A percentile compares a stretch with the other conserved stretches of the same genome.
These are phyloP conservation scores for Quercus robur DNA, from an alignment of 306 rosid species.

Conservation along the genomic window DNA sequence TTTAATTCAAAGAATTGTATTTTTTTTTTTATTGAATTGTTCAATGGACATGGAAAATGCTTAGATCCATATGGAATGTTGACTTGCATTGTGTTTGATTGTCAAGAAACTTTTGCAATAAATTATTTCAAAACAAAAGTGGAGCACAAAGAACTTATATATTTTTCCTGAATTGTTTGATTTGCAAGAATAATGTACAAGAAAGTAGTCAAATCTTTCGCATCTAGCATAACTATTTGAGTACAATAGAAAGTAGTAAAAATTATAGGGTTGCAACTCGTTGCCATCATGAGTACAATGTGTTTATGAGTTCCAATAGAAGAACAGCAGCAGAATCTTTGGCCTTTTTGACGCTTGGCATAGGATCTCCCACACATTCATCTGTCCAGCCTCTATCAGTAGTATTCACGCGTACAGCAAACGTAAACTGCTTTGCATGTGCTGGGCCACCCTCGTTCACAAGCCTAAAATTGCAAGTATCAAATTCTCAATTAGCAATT, in stretches of 20 bases:
- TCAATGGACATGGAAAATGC: too few relatives aligned
- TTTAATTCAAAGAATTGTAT: too few relatives aligned
- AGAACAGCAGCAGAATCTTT: conserved; percentile 96
- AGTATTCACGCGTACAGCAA: conserved; percentile 80
- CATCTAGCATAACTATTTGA: conserved; percentile 15
- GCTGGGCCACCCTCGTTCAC: conserved; percentile 98
- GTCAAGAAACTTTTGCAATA: too few relatives aligned
- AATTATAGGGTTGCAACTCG: background rate
- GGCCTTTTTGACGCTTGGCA: conserved; percentile 97
- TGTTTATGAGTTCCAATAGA: conserved; percentile 77
- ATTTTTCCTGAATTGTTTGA: too few relatives aligned
- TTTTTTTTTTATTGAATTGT: too few relatives aligned
- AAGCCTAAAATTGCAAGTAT: conserved; percentile 44
- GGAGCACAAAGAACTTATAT: too few relatives aligned
- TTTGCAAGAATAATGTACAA: too few relatives aligned
- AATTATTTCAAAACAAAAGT: too few relatives aligned
- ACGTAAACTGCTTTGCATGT: conserved; percentile 95
- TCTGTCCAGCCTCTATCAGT: conserved; percentile 87
- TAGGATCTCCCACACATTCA: conserved; percentile 93
- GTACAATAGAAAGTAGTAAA: conserved; percentile 32
- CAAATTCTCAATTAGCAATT: background rate
- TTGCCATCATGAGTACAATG: conserved; percentile 54
- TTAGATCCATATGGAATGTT: too few relatives aligned
- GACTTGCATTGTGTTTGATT: too few relatives aligned
- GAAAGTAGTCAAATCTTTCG: too few relatives aligned